Evolutionary conservation across 2,329 filamentous ascomycete species (phyloP).

Genomic region (Plenodomus tracheiphilus): DNA sequence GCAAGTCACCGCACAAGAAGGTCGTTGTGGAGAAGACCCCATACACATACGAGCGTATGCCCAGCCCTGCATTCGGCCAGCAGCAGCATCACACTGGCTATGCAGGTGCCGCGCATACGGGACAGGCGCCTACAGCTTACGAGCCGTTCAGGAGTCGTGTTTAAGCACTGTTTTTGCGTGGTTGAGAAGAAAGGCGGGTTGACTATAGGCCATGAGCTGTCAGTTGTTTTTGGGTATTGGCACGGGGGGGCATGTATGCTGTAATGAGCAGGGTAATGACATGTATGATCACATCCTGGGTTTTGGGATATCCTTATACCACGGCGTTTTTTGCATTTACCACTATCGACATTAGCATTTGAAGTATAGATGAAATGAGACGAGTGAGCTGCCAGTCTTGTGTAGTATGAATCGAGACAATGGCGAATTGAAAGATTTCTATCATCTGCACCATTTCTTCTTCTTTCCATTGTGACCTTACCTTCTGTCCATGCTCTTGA

Average conservation of each 20-base stretch:
- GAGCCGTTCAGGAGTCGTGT: constrained; percentile 48
- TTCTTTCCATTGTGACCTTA: no score
- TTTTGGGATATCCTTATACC: neutral
- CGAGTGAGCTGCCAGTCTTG: no score
- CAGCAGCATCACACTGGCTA: constrained; percentile 17
- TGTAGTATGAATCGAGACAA: no score
- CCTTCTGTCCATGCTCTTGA: neutral
- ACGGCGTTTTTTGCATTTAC: neutral
- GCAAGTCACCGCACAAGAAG: constrained; percentile 55
- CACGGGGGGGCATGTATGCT: no score
- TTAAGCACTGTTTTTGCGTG: constrained; percentile 8
- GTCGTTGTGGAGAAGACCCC: constrained; percentile 62
- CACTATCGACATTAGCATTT: no score
- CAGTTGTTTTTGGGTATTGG: no score
- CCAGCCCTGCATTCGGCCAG: constrained; percentile 44
- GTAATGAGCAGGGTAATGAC: constrained; percentile 7
- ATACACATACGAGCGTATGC: constrained; percentile 63
- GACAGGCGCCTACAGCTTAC: constrained; percentile 39
- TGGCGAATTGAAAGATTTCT: no score
- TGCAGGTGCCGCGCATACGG: constrained; percentile 22
- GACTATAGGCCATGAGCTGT: no score
- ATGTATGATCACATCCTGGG: constrained; percentile 10
- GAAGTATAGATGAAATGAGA: no score
- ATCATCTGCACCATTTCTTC: no score
- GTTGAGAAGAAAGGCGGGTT: neutral